Evolutionary conservation across 768 basidiomycete genomes (phyloP).

Genomic region (Suillus alpinus): DNA sequence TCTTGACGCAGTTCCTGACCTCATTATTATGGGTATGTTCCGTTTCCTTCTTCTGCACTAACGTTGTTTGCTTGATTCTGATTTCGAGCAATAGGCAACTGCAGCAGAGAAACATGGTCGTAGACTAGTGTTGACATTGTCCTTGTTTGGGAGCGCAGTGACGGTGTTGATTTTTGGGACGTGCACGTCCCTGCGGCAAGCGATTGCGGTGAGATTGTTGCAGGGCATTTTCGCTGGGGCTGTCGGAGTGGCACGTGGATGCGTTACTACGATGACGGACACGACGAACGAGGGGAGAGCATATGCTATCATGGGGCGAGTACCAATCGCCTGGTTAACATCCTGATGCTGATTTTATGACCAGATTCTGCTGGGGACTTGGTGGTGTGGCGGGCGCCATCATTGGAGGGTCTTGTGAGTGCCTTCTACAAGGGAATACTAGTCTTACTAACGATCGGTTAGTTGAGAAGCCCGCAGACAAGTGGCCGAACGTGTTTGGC

Average conservation of each 20-base stretch:
- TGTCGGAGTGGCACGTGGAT: slow-evolving; percentile 91
- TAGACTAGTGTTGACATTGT: slow-evolving; percentile 79
- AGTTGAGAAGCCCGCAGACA: slow-evolving; percentile 83
- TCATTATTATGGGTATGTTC: slow-evolving; percentile 82
- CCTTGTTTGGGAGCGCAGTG: slow-evolving; percentile 80
- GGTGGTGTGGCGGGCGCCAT: slow-evolving; percentile 92
- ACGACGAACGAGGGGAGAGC: slow-evolving; percentile 90
- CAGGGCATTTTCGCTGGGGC: slow-evolving; percentile 94
- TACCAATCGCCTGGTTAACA: not conserved
- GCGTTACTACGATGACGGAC: slow-evolving; percentile 85
- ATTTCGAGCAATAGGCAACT: slow-evolving; percentile 59
- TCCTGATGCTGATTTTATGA: slow-evolving; percentile 4
- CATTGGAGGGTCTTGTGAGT: slow-evolving; percentile 78
- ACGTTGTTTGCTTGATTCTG: slow-evolving; percentile 10
- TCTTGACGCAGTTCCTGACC: slow-evolving; percentile 94
- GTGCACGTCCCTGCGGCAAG: slow-evolving; percentile 70
- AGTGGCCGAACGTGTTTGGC: slow-evolving; percentile 79
- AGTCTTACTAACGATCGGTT: slow-evolving; percentile 15
- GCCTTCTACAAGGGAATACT: not conserved
- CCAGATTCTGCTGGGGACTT: slow-evolving; percentile 91
- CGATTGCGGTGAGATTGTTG: slow-evolving; percentile 79
- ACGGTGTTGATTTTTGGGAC: slow-evolving; percentile 81
- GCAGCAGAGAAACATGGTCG: slow-evolving; percentile 89
- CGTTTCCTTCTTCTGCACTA: slow-evolving; percentile 6
- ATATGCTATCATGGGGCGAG: slow-evolving; percentile 85